These are phyloP conservation scores for Penicillium desertorum DNA, from an alignment of 495 filamentous ascomycete species.

Conservation along the genomic window DNA sequence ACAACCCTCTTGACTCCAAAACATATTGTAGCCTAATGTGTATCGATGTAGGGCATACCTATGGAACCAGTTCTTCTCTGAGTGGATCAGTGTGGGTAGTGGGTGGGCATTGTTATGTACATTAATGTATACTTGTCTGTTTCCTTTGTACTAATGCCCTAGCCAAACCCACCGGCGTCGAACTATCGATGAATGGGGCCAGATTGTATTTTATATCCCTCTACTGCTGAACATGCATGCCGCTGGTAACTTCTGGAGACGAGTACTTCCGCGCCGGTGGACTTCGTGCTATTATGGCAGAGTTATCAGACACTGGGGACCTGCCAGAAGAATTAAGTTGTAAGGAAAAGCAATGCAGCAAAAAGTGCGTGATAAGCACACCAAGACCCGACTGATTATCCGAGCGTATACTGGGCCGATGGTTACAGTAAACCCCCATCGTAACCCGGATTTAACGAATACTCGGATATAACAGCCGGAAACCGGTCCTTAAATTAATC, in stretches of 20 bases:
- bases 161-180: no score
- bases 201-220: no score
- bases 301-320: not conserved
- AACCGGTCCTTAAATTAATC: no score
- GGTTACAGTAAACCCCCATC: no score
- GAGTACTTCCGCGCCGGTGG: no score
- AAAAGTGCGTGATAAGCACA: constrained; percentile 41
- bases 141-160: no score
- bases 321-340: not conserved
- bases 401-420: constrained; percentile 45
- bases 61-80: not conserved
- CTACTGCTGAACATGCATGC: no score
- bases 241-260: no score
- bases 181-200: no score
- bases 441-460: no score
- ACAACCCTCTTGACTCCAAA: not conserved
- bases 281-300: not conserved
- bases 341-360: constrained; percentile 29
- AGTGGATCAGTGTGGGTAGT: constrained; percentile 1
- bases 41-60: not conserved
- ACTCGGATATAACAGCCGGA: no score
- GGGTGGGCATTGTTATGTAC: not conserved
- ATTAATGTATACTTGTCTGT: no score
- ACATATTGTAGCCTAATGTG: not conserved
- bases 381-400: constrained; percentile 46